These are phyloP conservation scores for Basipetospora chlamydospora DNA, from an alignment of 2,329 filamentous ascomycete genomes.

Conservation along the genomic window DNA sequence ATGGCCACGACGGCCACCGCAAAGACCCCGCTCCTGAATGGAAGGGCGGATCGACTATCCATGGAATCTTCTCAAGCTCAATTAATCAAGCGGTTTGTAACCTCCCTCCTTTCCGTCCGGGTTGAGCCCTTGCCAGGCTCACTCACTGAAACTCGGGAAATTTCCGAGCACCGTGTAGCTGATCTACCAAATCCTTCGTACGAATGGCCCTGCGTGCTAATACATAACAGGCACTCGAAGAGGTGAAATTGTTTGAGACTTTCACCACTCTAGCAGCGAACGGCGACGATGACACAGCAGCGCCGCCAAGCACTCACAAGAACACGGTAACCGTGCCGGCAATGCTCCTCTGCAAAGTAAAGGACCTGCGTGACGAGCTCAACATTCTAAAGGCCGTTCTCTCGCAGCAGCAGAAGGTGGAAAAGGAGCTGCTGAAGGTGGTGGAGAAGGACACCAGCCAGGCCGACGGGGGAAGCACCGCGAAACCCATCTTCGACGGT, in stretches of 20 bases:
- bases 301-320: not conserved
- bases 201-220: constrained; percentile 5
- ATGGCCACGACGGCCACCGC: too few species aligned
- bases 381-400: constrained; percentile 10
- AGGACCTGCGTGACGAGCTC: constrained; percentile 13
- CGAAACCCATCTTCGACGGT: constrained; percentile 7
- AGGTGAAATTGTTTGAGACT: constrained; percentile 1
- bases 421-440: not conserved
- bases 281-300: not conserved
- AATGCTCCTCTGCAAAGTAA: constrained; percentile 9
- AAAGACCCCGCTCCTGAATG: not conserved
- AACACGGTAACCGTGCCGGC: constrained; percentile 5
- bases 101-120: too few species aligned
- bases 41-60: constrained; percentile 1
- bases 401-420: constrained; percentile 7
- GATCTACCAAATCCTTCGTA: constrained; percentile 1
- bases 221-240: not conserved
- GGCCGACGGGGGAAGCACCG: not conserved
- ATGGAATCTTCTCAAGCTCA: constrained; percentile 3
- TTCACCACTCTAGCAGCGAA: not conserved
- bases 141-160: too few species aligned
- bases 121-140: too few species aligned
- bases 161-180: too few species aligned
- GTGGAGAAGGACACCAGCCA: not conserved
- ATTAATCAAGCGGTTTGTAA: constrained; percentile 2